Conservation (phyloP, 306 rosid genomes). For the Citrullus mucosospermus region DNA sequence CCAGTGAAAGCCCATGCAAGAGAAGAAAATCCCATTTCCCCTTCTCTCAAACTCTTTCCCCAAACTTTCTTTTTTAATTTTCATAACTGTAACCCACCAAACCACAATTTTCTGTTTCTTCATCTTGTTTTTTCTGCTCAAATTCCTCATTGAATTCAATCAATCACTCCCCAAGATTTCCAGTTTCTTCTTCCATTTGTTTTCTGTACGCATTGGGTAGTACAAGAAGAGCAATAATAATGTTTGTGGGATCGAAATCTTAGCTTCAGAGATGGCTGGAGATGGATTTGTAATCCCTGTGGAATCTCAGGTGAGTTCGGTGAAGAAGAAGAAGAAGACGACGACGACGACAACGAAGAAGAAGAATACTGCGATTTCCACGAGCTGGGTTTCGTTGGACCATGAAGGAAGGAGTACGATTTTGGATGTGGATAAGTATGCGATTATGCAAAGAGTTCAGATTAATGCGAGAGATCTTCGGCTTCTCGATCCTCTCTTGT, state of each 20-base stretch:
- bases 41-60: neutral
- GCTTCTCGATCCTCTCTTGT: conserved; percentile 74
- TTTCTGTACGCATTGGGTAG: neutral
- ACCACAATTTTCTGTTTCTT: neutral
- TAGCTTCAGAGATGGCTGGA: conserved; percentile 35
- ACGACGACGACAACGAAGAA: conserved; percentile 36
- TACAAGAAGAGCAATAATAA: neutral
- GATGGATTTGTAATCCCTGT: conserved; percentile 53
- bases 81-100: neutral
- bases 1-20: neutral
- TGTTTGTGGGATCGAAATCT: neutral
- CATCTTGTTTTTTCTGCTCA: neutral
- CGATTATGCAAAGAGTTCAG: conserved; percentile 71
- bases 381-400: conserved; percentile 77
- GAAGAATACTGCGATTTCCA: conserved; percentile 26
- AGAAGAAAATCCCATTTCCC: neutral
- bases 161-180: neutral
- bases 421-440: conserved; percentile 75
- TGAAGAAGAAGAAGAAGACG: neutral
- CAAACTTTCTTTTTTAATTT: neutral
- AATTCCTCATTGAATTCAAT: neutral
- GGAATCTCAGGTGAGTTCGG: conserved; percentile 40
- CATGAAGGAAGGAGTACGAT: conserved; percentile 35
- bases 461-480: conserved; percentile 95
- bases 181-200: neutral